Percentiles rank a stretch among this genome's conserved stretches.
These are phyloP conservation scores for Candida stauntonica DNA, from an alignment of 805 yeast genomes.

Conservation along the genomic window DNA sequence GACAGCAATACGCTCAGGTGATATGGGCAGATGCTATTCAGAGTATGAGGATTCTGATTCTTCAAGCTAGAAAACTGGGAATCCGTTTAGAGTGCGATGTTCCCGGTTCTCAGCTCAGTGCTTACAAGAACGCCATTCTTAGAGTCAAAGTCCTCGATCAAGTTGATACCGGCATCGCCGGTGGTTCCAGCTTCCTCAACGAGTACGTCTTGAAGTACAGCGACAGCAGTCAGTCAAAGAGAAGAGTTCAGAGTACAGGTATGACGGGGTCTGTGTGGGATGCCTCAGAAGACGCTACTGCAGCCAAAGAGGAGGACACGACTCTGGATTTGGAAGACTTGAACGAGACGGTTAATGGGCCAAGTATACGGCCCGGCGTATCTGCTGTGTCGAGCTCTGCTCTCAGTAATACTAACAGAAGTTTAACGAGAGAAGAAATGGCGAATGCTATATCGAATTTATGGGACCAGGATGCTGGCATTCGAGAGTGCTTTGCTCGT, in stretches of 20 bases:
- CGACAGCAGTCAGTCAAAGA: slow-evolving; percentile 46
- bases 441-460: slow-evolving; percentile 66
- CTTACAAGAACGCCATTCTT: slow-evolving; percentile 46
- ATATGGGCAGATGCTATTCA: slow-evolving; percentile 92
- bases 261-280: slow-evolving; percentile 33
- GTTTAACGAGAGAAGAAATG: slow-evolving; percentile 42
- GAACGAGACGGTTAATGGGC: slow-evolving; percentile 18
- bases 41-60: slow-evolving; percentile 71
- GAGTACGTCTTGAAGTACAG: slow-evolving; percentile 62
- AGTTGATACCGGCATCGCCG: slow-evolving; percentile 62
- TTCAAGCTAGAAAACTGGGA: slow-evolving; percentile 67
- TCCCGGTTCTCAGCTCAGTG: slow-evolving; percentile 42
- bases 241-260: slow-evolving; percentile 55
- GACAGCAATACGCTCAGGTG: slow-evolving; percentile 75
- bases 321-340: slow-evolving; percentile 18
- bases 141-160: slow-evolving; percentile 55
- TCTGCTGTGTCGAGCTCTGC: slow-evolving; percentile 17
- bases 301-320: slow-evolving; percentile 1
- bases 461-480: slow-evolving; percentile 72
- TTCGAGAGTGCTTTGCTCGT: slow-evolving; percentile 49
- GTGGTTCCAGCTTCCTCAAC: slow-evolving; percentile 58
- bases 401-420: slow-evolving; percentile 21
- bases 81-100: slow-evolving; percentile 65
- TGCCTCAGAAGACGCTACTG: slow-evolving; percentile 10
- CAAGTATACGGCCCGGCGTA: slow-evolving; percentile 23